phyloP scores from a whole-genome alignment of 2,329 filamentous ascomycete species.

The Stachybotrys echinatus region DNA sequence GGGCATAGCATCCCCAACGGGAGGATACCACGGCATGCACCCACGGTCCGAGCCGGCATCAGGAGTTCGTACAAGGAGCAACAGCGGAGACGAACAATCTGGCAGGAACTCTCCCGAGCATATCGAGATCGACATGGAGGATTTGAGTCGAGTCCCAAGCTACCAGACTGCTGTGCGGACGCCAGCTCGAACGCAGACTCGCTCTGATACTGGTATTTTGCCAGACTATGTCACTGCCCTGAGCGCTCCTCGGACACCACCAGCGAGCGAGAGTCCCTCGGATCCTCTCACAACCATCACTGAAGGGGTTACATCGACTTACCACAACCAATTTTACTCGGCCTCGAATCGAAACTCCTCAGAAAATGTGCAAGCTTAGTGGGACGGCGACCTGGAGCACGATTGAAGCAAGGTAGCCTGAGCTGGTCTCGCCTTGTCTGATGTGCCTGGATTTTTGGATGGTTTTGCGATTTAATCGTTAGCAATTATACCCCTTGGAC shows the following conservation, averaged over 20 bases:
- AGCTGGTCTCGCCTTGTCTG: neutral
- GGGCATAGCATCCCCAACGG: constrained; percentile 37
- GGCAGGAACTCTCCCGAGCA: constrained; percentile 53
- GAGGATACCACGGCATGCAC: constrained; percentile 24
- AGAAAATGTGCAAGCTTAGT: neutral
- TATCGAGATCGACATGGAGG: constrained; percentile 54
- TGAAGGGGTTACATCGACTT: constrained; percentile 17
- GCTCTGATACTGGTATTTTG: constrained; percentile 43
- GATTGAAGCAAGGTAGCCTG: neutral
- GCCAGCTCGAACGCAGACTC: constrained; percentile 49
- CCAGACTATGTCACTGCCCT: constrained; percentile 64
- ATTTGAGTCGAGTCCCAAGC: constrained; percentile 69
- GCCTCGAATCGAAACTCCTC: neutral
- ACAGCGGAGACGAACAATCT: constrained; percentile 46
- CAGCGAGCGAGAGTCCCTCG: constrained; percentile 22
- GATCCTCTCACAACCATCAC: constrained; percentile 25
- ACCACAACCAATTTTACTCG: neutral
- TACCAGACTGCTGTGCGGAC: constrained; percentile 70
- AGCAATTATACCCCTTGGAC: neutral
- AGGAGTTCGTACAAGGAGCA: constrained; percentile 45
- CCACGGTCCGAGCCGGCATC: constrained; percentile 30
- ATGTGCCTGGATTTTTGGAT: neutral
- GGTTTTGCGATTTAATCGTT: neutral
- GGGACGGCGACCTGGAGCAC: neutral
- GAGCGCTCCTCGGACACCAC: constrained; percentile 45